Conservation (phyloP, 2,329 filamentous ascomycete species). For the Tolypocladium tropicale region DNA sequence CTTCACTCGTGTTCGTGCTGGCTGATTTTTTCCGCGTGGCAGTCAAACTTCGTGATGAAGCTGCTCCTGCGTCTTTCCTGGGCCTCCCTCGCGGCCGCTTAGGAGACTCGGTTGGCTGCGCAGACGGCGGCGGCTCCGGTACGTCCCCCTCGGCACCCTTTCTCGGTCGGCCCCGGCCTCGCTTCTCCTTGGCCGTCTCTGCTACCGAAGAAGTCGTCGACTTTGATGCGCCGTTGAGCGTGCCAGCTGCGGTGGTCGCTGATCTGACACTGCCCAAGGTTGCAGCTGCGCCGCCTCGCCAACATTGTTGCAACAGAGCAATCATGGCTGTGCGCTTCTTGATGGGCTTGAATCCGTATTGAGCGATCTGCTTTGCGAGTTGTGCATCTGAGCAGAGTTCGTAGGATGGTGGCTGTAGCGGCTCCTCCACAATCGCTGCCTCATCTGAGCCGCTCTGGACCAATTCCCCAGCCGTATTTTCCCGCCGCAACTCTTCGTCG, state of each 20-base stretch:
- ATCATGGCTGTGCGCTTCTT: conserved; percentile 62
- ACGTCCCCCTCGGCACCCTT: conserved; percentile 14
- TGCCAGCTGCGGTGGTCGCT: background rate
- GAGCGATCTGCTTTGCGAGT: conserved; percentile 49
- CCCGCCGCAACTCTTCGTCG: background rate
- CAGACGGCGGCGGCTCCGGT: conserved; percentile 24
- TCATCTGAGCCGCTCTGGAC: background rate
- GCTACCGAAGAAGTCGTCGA: background rate
- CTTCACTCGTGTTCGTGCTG: background rate
- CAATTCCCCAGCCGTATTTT: background rate
- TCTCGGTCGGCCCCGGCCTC: conserved; percentile 22
- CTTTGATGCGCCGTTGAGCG: background rate
- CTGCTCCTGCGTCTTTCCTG: conserved; percentile 21
- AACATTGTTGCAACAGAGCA: conserved; percentile 58
- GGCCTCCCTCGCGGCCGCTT: conserved; percentile 30
- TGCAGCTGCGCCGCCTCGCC: conserved; percentile 35
- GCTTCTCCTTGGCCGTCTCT: conserved; percentile 10
- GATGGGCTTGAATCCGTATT: conserved; percentile 63
- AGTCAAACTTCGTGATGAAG: background rate
- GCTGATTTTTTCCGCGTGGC: conserved; percentile 4
- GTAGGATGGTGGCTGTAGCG: conserved; percentile 40
- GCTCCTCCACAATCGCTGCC: background rate
- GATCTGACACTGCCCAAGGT: background rate
- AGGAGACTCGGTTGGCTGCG: conserved; percentile 20
- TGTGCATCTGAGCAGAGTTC: conserved; percentile 51